Evolutionary conservation across 2,329 filamentous ascomycete species (phyloP).

Genomic region (Hypoxylon sp.): DNA sequence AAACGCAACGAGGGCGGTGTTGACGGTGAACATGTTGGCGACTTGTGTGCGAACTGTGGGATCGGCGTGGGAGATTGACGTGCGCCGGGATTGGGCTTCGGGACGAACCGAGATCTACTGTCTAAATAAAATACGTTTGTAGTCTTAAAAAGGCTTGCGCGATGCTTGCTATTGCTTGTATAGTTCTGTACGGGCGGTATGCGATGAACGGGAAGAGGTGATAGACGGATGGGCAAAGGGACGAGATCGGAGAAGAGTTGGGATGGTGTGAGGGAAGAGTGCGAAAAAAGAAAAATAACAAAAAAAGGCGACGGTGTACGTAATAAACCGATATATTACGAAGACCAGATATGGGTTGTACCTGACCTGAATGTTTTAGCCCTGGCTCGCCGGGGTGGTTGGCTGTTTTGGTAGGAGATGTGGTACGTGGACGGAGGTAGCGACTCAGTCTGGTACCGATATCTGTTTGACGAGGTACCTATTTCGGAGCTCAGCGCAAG

Average conservation of each 20-base stretch:
- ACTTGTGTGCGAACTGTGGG: slow-evolving; percentile 6
- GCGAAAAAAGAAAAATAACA: slow-evolving; percentile 11
- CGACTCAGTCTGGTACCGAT: slow-evolving; percentile 25
- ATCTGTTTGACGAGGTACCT: slow-evolving; percentile 18
- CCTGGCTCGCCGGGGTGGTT: slow-evolving; percentile 8
- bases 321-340: slow-evolving; percentile 16
- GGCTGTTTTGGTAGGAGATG: slow-evolving; percentile 14
- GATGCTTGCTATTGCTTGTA: neutral
- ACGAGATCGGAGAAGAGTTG: slow-evolving; percentile 20
- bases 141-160: slow-evolving; percentile 12
- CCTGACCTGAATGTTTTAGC: slow-evolving; percentile 24
- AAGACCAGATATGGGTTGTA: slow-evolving; percentile 2
- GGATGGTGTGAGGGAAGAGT: slow-evolving; percentile 10
- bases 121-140: slow-evolving; percentile 19
- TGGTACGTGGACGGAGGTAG: neutral
- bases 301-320: slow-evolving; percentile 26
- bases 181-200: slow-evolving; percentile 1
- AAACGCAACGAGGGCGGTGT: slow-evolving; percentile 53
- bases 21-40: slow-evolving; percentile 43
- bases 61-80: slow-evolving; percentile 13
- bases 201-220: slow-evolving; percentile 18
- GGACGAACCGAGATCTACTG: slow-evolving; percentile 11
- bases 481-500: slow-evolving; percentile 8
- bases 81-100: slow-evolving; percentile 13
- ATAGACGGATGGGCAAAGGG: slow-evolving; percentile 5